phyloP scores from a whole-genome alignment of 2,329 filamentous ascomycete species.

The Alternaria conjuncta region DNA sequence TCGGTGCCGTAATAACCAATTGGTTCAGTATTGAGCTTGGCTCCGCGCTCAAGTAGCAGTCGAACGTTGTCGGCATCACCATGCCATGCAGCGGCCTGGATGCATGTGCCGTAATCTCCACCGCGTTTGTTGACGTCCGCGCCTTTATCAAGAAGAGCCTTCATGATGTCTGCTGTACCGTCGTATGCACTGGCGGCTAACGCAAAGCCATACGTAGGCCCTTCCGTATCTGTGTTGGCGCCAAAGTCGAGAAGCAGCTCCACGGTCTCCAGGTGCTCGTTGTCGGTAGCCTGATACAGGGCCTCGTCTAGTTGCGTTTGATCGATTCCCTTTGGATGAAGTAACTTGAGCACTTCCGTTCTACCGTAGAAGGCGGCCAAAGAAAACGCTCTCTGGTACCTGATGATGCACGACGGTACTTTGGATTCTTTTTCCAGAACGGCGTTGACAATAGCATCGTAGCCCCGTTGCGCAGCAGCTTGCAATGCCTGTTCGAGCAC shows the following conservation, averaged over 20 bases:
- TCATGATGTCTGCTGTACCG: slow-evolving; percentile 26
- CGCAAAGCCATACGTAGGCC: slow-evolving; percentile 27
- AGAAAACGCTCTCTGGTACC: slow-evolving; percentile 27
- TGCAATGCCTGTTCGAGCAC: slow-evolving; percentile 29
- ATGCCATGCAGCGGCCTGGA: slow-evolving; percentile 24
- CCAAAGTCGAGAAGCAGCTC: slow-evolving; percentile 27
- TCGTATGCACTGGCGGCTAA: slow-evolving; percentile 29
- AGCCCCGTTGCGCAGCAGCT: slow-evolving; percentile 27
- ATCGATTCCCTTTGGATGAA: slow-evolving; percentile 15
- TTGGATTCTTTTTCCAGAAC: slow-evolving; percentile 18
- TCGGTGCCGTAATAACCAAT: slow-evolving; percentile 27
- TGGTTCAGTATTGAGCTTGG: slow-evolving; percentile 24
- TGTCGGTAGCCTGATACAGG: slow-evolving; percentile 25
- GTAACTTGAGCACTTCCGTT: slow-evolving; percentile 20
- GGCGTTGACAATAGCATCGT: slow-evolving; percentile 19
- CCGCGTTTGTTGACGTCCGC: slow-evolving; percentile 31
- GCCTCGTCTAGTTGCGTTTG: slow-evolving; percentile 23
- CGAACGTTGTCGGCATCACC: slow-evolving; percentile 27
- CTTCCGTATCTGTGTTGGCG: slow-evolving; percentile 29
- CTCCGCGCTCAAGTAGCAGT: slow-evolving; percentile 29
- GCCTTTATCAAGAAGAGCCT: slow-evolving; percentile 21
- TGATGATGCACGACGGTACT: slow-evolving; percentile 4
- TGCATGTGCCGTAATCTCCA: slow-evolving; percentile 27
- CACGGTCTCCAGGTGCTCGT: slow-evolving; percentile 27
- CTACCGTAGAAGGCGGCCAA: slow-evolving; percentile 27